Conservation (phyloP, 345 rosid genomes). For the Ceriops tagal region DNA sequence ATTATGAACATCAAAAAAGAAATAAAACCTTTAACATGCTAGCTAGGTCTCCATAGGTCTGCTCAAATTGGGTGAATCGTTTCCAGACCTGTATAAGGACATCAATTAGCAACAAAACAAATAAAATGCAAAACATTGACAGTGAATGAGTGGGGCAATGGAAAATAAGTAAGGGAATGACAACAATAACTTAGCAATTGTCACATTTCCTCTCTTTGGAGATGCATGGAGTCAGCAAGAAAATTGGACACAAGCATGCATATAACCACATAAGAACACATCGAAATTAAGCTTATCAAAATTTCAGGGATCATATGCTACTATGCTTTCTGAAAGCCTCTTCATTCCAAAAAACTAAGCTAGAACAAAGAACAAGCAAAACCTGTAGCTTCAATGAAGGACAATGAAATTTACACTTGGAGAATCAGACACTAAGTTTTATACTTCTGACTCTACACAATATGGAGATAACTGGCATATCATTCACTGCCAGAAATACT, state of each 20-base stretch:
- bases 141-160: background rate
- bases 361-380: too few relatives aligned
- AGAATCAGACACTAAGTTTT: background rate
- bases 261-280: background rate
- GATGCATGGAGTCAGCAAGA: background rate
- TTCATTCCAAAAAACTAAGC: too few relatives aligned
- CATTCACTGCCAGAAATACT: background rate
- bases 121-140: background rate
- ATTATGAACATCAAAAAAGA: background rate
- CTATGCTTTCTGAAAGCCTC: background rate
- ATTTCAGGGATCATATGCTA: too few relatives aligned
- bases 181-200: too few relatives aligned
- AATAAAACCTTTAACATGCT: slow-evolving; percentile 79
- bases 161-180: too few relatives aligned
- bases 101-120: background rate
- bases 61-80: slow-evolving; percentile 75
- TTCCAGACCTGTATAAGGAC: slow-evolving; percentile 70
- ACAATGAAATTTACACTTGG: background rate
- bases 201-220: too few relatives aligned
- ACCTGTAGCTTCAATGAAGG: background rate
- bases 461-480: background rate
- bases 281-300: background rate
- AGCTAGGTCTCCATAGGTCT: slow-evolving; percentile 89
- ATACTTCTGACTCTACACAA: background rate
- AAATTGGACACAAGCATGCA: background rate